phyloP scores from a whole-genome alignment of 1,284 basidiomycete genomes.

The Bjerkandera adusta region DNA sequence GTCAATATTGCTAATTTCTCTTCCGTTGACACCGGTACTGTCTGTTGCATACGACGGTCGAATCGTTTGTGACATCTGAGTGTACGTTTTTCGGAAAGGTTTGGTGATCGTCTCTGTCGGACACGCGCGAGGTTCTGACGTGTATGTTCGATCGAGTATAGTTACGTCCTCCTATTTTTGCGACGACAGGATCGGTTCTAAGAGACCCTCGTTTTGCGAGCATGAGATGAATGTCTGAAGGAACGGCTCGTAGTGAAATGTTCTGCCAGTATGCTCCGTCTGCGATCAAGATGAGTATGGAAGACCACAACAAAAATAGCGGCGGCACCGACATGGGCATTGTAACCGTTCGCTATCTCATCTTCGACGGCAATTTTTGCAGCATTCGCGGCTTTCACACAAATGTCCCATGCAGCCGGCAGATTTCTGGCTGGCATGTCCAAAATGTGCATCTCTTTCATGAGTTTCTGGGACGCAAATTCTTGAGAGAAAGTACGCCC shows the following conservation, averaged over 20 bases:
- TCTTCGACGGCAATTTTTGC: constrained; percentile 49
- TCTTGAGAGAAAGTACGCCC: constrained; percentile 36
- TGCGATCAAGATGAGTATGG: constrained; percentile 22
- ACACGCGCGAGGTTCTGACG: no score
- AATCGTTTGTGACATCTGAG: no score
- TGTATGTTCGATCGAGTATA: no score
- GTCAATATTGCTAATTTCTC: no score
- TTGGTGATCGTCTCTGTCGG: no score
- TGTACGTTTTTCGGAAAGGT: no score
- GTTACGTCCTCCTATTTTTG: no score
- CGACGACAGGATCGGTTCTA: constrained; percentile 38
- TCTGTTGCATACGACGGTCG: no score
- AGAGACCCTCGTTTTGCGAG: constrained; percentile 45
- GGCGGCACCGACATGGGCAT: constrained; percentile 41
- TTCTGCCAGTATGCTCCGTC: constrained; percentile 55
- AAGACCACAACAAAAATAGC: not conserved
- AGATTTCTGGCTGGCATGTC: constrained; percentile 40
- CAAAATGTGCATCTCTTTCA: constrained; percentile 42
- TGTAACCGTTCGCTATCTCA: constrained; percentile 43
- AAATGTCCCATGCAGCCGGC: constrained; percentile 42
- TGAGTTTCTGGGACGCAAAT: constrained; percentile 45
- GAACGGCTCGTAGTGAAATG: constrained; percentile 63
- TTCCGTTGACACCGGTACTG: no score
- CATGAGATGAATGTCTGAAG: constrained; percentile 43
- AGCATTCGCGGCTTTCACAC: constrained; percentile 38